These are phyloP conservation scores for Escallonia rubra DNA, from an alignment of 129 eudicot species.

Conservation along the genomic window DNA sequence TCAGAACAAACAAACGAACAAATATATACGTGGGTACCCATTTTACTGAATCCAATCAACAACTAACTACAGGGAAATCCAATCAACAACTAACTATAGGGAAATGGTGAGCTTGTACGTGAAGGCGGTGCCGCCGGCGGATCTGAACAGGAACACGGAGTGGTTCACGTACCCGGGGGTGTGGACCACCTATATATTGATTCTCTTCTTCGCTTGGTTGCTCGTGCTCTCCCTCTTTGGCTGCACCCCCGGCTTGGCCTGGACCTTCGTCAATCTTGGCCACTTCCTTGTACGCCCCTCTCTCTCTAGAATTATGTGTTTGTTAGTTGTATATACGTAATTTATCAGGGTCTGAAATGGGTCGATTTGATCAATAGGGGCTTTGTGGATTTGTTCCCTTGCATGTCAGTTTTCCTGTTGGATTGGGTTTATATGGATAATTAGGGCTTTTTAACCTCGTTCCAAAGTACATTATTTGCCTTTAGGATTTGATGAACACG, in stretches of 20 bases:
- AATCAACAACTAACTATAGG: too few species aligned
- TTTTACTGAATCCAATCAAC: background rate
- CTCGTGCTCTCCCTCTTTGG: slow-evolving; percentile 50
- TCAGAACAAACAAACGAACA: background rate
- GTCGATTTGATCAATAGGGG: too few species aligned
- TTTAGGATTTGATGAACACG: background rate
- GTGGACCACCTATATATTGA: slow-evolving; percentile 61
- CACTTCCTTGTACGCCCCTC: slow-evolving; percentile 40
- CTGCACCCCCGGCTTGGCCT: slow-evolving; percentile 72
- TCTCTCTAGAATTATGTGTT: background rate
- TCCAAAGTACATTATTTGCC: too few species aligned
- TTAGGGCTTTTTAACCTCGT: background rate
- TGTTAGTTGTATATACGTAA: background rate
- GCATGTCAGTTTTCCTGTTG: background rate
- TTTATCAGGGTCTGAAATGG: too few species aligned
- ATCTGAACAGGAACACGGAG: slow-evolving; percentile 69
- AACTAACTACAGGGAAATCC: background rate
- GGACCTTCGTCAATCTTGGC: slow-evolving; percentile 64
- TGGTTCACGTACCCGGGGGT: slow-evolving; percentile 79
- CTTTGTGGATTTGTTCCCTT: background rate
- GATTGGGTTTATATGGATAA: background rate
- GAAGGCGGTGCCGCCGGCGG: slow-evolving; percentile 62
- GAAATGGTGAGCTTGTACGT: slow-evolving; percentile 32
- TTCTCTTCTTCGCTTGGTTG: slow-evolving; percentile 64
- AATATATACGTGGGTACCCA: background rate